A percentile compares a stretch with the other conserved stretches of the same genome.
phyloP scores from a whole-genome alignment of 176 grass and related monocot species.

The Neostapfia colusana region DNA sequence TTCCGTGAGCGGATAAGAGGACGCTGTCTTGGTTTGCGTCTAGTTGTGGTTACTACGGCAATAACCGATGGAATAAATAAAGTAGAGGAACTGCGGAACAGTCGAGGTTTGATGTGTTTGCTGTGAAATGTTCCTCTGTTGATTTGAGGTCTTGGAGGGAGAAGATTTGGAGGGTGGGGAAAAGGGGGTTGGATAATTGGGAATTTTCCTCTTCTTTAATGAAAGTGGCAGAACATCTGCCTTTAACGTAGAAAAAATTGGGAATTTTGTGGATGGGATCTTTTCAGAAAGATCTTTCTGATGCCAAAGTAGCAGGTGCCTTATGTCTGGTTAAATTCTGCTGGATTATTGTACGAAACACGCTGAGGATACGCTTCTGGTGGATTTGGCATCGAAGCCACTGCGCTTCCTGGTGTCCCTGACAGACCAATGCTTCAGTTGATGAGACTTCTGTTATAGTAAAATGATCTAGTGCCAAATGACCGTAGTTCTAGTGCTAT shows the following conservation, averaged over 20 bases:
- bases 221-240: no score
- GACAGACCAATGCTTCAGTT: background rate
- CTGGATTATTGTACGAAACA: background rate
- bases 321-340: background rate
- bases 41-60: background rate
- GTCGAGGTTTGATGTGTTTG: background rate
- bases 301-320: background rate
- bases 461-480: background rate
- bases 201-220: no score
- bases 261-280: background rate
- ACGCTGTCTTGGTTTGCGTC: background rate
- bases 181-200: background rate
- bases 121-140: background rate
- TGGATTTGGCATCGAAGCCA: background rate
- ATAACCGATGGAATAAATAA: background rate
- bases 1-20: background rate
- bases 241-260: no score
- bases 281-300: background rate
- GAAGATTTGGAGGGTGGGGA: background rate
- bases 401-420: background rate
- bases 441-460: background rate
- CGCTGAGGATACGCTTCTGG: background rate
- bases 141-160: constrained; percentile 14
- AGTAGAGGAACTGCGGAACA: background rate
- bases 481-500: background rate